Base-by-base conservation (phyloP, 441 rosid genomes). In the Kokia cookei region DNA sequence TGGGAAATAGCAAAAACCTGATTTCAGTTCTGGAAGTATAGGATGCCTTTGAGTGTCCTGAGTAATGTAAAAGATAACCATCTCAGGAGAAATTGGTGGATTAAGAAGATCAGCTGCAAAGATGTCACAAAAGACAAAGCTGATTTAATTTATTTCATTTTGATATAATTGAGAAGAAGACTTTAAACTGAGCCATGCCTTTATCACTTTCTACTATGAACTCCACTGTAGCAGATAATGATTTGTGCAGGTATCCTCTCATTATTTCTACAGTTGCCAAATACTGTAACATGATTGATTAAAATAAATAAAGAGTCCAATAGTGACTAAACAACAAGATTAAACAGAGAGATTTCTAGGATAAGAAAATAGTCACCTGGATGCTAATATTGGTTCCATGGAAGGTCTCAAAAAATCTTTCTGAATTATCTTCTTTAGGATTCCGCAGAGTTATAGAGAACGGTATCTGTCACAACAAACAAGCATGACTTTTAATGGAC, bases 11-110 rank as follows among this genome's bases (percentile, higher is more conserved):
- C 68, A 64, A 73, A 77, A 53, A 91, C 96, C 97, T 79, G 91
- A 78, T 77, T 87, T 92, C 76, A 94, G 73, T 75, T 89, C 93
- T 6, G 97, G 94, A 74, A 94, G 93, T 72, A 94, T 72, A 2
- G 92, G 97, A 80, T 92, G 97, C 76, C 86, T 90, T 76, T 92
- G 93, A 59, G 98, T 94, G 73, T 92, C 96, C 78, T 90, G 98
- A 71, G 97, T 92, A 65, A 94, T 90, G 77, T 92, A 90, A 77
- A 94, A 91, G 76, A 92, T 79, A 43, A 87, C 93, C 87, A 85
- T 76, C 84, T 94, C 97, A 12, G 97, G 90, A 81, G 93, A 86
- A 74, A 87, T 77, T 1, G 97, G 94, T 73, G 72, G 81, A 76
- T 85, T 86, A 51, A 81, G 87, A 77, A 86, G 88, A 84, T 91